These are phyloP conservation scores for Hawksworthiomyces lignivorus DNA, from an alignment of 2,329 filamentous ascomycete genomes.

Conservation along the genomic window DNA sequence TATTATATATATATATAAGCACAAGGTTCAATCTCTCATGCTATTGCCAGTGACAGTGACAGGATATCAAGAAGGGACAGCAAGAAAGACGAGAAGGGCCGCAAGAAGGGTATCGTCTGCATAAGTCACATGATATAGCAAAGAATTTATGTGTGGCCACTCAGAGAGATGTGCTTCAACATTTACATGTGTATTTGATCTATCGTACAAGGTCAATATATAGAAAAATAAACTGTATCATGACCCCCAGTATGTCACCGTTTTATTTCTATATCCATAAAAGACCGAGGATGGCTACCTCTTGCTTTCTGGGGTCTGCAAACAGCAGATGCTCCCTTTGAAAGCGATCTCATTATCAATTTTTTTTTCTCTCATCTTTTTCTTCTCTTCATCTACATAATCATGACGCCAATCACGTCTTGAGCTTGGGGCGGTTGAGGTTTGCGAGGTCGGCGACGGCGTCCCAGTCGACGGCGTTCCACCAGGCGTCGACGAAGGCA, in stretches of 20 bases:
- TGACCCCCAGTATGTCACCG: no score
- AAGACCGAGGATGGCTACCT: no score
- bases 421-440: constrained; percentile 18
- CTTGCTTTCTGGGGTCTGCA: no score
- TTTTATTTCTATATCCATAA: no score
- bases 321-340: no score
- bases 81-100: no score
- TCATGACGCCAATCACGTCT: constrained; percentile 8
- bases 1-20: not conserved
- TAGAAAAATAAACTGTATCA: not conserved
- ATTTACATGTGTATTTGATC: not conserved
- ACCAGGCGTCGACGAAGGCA: constrained; percentile 72
- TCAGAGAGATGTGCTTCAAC: no score
- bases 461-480: constrained; percentile 80
- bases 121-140: not conserved
- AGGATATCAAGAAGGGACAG: no score
- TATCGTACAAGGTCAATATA: constrained; percentile 6
- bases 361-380: constrained; percentile 2
- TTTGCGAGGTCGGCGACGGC: constrained; percentile 47
- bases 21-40: no score
- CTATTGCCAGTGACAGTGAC: no score
- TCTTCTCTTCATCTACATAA: constrained; percentile 5
- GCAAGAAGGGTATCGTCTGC: no score
- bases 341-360: not conserved
- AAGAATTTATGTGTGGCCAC: constrained; percentile 1